A percentile compares a stretch with the other conserved stretches of the same genome.
Conservation (phyloP, 2,329 filamentous ascomycete species). For the Botrytis fabae region DNA sequence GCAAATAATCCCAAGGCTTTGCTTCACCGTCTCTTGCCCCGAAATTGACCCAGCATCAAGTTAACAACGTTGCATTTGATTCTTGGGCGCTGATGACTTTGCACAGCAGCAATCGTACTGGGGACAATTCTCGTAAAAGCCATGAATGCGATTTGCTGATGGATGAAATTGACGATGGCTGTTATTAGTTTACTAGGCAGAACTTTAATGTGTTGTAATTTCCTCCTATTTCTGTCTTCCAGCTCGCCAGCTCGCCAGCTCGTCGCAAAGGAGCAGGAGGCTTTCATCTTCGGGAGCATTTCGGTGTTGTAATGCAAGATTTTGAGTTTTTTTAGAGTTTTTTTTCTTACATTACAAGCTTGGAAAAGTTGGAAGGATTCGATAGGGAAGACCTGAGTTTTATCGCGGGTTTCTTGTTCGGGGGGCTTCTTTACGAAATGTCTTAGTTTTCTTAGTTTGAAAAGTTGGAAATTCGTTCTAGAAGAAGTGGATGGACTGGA, state of each 20-base stretch:
- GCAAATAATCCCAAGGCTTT: background rate
- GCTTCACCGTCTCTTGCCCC: constrained; percentile 8
- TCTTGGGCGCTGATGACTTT: background rate
- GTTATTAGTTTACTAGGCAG: background rate
- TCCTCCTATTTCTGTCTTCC: background rate
- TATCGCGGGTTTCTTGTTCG: constrained; percentile 12
- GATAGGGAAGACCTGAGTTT: constrained; percentile 4
- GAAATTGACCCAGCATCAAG: background rate
- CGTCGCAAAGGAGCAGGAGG: background rate
- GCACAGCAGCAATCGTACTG: background rate
- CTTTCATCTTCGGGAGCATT: background rate
- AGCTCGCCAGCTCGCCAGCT: background rate
- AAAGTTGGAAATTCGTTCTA: constrained; percentile 1
- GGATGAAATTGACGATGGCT: background rate
- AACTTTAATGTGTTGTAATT: background rate
- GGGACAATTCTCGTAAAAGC: background rate
- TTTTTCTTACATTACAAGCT: background rate
- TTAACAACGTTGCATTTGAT: constrained; percentile 10
- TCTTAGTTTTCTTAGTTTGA: background rate
- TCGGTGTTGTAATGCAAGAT: background rate
- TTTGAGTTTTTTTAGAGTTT: background rate
- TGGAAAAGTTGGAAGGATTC: constrained; percentile 3
- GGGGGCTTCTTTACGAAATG: background rate
- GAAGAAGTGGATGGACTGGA: constrained; percentile 2
- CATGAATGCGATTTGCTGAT: constrained; percentile 3